Percentiles rank a stretch among this genome's conserved stretches.
phyloP scores from a whole-genome alignment of 2,329 filamentous ascomycete species.

The Fusarium sambucinum region DNA sequence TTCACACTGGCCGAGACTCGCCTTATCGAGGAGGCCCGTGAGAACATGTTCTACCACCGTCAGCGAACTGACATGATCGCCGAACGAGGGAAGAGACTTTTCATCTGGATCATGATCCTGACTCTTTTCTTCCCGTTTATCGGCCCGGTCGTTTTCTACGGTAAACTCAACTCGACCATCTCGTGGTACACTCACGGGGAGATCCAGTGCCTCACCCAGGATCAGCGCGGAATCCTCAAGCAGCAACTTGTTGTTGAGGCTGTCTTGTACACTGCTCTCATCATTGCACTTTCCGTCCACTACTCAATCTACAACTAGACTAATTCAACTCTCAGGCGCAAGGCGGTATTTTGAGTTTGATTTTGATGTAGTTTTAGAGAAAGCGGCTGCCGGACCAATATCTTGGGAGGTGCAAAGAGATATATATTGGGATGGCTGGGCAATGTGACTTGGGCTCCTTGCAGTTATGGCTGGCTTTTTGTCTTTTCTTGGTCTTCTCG shows the following conservation, averaged over 20 bases:
- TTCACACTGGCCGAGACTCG: conserved; percentile 49
- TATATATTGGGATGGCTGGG: conserved; percentile 2
- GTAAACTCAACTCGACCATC: conserved; percentile 60
- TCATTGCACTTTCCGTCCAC: conserved; percentile 50
- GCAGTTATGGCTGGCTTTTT: neutral
- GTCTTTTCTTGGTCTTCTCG: conserved; percentile 3
- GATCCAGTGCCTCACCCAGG: conserved; percentile 53
- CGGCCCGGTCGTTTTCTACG: conserved; percentile 58
- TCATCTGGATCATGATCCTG: conserved; percentile 54
- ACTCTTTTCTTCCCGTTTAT: conserved; percentile 62
- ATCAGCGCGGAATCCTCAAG: conserved; percentile 50
- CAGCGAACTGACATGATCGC: conserved; percentile 47
- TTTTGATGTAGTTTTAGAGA: conserved; percentile 9
- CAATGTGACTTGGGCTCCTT: conserved; percentile 1
- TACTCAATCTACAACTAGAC: conserved; percentile 44
- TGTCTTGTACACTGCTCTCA: conserved; percentile 51
- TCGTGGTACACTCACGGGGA: conserved; percentile 64
- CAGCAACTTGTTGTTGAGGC: conserved; percentile 56
- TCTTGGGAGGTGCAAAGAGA: conserved; percentile 9
- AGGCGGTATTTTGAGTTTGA: conserved; percentile 12
- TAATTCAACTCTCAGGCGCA: neutral
- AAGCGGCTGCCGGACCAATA: neutral
- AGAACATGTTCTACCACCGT: conserved; percentile 49
- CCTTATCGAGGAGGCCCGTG: conserved; percentile 50
- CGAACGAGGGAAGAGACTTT: conserved; percentile 53